A percentile compares a stretch with the other conserved stretches of the same genome.
Conservation (phyloP, 2,329 filamentous ascomycete species). For the Biscogniauxia sp. region DNA sequence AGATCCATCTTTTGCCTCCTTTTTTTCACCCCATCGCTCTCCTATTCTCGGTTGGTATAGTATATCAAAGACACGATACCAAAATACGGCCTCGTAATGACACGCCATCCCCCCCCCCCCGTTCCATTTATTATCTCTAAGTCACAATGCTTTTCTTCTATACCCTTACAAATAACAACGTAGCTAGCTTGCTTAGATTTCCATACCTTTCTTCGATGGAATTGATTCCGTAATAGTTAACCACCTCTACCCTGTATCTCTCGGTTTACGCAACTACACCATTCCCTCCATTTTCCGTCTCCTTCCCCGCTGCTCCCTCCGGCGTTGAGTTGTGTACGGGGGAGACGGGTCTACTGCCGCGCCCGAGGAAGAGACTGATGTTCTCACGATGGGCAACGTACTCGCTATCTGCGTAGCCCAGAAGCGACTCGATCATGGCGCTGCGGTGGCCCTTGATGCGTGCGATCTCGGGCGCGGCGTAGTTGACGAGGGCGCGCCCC, state of each 20-base stretch:
- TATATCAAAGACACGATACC: not conserved
- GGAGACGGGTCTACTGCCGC: slow-evolving; percentile 52
- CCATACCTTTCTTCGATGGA: not conserved
- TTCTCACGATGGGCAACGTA: slow-evolving; percentile 90
- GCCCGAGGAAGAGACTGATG: slow-evolving; percentile 66
- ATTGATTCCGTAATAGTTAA: not conserved
- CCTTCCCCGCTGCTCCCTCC: slow-evolving; percentile 20
- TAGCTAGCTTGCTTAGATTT: not conserved
- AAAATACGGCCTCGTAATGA: not conserved
- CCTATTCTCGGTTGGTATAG: not conserved
- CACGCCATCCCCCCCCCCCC: too few species aligned
- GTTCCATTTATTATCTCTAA: not conserved
- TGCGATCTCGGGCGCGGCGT: slow-evolving; percentile 78
- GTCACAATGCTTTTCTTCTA: not conserved
- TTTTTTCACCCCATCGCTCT: not conserved
- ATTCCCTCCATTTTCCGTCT: slow-evolving; percentile 13
- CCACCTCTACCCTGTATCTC: slow-evolving; percentile 1
- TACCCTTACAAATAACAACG: not conserved
- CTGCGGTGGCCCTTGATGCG: slow-evolving; percentile 84
- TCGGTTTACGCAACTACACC: not conserved
- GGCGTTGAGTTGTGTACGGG: slow-evolving; percentile 35
- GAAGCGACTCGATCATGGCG: slow-evolving; percentile 70
- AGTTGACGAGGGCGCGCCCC: slow-evolving; percentile 88
- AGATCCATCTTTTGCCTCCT: not conserved
- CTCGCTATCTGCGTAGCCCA: slow-evolving; percentile 93